These are phyloP conservation scores for Pseudonectria foliicola DNA, from an alignment of 2,329 filamentous ascomycete species.

Conservation along the genomic window DNA sequence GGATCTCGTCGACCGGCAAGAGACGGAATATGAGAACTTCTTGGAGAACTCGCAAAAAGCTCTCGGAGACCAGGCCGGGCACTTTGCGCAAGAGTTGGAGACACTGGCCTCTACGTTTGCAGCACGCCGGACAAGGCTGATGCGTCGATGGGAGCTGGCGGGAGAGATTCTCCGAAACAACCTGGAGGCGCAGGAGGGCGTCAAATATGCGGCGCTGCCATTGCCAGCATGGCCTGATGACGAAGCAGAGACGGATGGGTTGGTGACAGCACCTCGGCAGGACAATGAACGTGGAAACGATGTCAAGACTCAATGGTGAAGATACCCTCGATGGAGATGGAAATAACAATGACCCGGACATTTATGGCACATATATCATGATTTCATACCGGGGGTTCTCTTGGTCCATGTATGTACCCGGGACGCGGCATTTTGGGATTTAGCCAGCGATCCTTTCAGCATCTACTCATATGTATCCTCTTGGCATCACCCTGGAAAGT, in stretches of 20 bases:
- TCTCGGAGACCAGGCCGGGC: slow-evolving; percentile 39
- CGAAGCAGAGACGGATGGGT: slow-evolving; percentile 3
- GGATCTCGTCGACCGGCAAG: slow-evolving; percentile 48
- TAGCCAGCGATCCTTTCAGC: too few species aligned
- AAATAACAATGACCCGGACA: too few species aligned
- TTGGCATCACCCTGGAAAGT: too few species aligned
- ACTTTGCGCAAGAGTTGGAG: slow-evolving; percentile 44
- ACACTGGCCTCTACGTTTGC: slow-evolving; percentile 37
- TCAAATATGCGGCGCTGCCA: slow-evolving; percentile 33
- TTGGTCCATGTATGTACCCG: too few species aligned
- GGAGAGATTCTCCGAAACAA: slow-evolving; percentile 48
- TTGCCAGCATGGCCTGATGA: slow-evolving; percentile 27
- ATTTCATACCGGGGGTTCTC: too few species aligned
- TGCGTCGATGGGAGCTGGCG: slow-evolving; percentile 44
- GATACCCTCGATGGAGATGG: too few species aligned
- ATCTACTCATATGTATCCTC: too few species aligned
- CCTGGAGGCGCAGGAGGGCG: slow-evolving; percentile 37
- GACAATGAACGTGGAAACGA: too few species aligned
- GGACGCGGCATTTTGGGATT: too few species aligned
- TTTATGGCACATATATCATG: too few species aligned
- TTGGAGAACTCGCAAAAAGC: slow-evolving; percentile 39
- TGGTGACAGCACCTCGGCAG: background rate
- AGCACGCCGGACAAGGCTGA: slow-evolving; percentile 37
- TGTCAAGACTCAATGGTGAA: too few species aligned
- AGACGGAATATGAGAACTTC: slow-evolving; percentile 42